Conservation (phyloP, 495 filamentous ascomycete species). For the Penicillium canariense region DNA sequence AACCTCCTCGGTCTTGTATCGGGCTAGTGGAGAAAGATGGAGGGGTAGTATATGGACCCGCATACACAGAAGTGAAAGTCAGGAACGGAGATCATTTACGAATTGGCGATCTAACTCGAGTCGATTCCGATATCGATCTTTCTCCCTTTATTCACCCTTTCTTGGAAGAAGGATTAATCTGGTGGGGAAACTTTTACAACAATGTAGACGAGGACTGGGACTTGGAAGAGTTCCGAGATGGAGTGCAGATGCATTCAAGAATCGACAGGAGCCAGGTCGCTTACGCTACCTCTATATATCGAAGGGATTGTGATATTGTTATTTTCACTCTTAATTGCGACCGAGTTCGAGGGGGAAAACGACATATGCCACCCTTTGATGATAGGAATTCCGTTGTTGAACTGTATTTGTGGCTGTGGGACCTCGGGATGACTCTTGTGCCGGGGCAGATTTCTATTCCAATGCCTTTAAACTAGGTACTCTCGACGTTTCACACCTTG, state of each 20-base stretch:
- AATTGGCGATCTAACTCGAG: not conserved
- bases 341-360: too few relatives aligned
- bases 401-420: not conserved
- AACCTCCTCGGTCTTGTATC: conserved; percentile 18
- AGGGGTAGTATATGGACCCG: not conserved
- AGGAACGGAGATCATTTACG: not conserved
- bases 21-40: conserved; percentile 5
- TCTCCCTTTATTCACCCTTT: not conserved
- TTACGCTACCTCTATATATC: not conserved
- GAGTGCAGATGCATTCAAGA: not conserved
- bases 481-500: too few relatives aligned
- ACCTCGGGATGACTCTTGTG: not conserved
- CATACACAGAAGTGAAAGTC: not conserved
- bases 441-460: not conserved
- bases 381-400: too few relatives aligned
- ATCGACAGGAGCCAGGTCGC: not conserved
- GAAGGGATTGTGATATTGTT: not conserved
- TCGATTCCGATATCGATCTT: not conserved
- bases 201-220: too few relatives aligned
- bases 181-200: not conserved
- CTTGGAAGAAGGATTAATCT: not conserved
- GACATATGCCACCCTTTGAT: too few relatives aligned
- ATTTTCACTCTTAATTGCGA: not conserved
- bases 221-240: too few relatives aligned
- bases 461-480: too few relatives aligned